A percentile compares a stretch with the other conserved stretches of the same genome.
These are phyloP conservation scores for Phytopythium montanum DNA, from an alignment of 352 stramenopile genomes.

Conservation along the genomic window DNA sequence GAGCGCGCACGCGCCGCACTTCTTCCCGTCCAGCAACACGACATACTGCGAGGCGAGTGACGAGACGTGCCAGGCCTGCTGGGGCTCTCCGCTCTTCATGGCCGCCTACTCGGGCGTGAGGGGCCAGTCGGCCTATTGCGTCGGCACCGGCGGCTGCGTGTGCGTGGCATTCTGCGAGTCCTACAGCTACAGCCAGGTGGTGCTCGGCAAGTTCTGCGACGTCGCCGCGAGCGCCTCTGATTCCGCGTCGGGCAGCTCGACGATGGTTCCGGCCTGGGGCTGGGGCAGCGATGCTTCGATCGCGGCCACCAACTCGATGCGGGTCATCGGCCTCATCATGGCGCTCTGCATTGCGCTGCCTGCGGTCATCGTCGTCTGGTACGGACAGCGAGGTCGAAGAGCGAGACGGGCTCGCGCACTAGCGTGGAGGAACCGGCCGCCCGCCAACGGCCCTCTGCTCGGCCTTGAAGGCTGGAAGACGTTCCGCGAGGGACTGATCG, in stretches of 20 bases:
- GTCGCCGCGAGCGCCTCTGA: neutral
- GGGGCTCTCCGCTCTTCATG: conserved; percentile 3
- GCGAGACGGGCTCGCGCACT: neutral
- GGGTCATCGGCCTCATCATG: conserved; percentile 6
- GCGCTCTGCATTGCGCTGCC: conserved; percentile 7
- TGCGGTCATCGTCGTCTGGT: conserved; percentile 2
- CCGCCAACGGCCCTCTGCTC: conserved; percentile 12
- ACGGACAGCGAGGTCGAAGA: conserved; percentile 10
- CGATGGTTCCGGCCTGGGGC: neutral
- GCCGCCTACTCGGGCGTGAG: neutral
- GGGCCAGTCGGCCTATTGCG: conserved; percentile 24
- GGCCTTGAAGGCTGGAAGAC: conserved; percentile 28
- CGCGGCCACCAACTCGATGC: conserved; percentile 1
- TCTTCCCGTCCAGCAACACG: conserved; percentile 45
- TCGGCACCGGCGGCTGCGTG: conserved; percentile 27
- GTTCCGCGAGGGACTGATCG: conserved; percentile 27
- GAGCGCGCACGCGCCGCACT: conserved; percentile 15
- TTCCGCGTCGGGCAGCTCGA: neutral
- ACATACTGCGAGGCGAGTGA: conserved; percentile 41
- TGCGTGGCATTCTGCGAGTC: conserved; percentile 39
- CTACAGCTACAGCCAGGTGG: conserved; percentile 13
- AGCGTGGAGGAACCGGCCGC: conserved; percentile 4
- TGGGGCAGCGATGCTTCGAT: neutral
- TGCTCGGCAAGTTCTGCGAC: conserved; percentile 15
- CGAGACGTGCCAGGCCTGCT: conserved; percentile 19